Conservation (phyloP, 2,329 filamentous ascomycete genomes). For the Aspergillus transmontanensis region DNA sequence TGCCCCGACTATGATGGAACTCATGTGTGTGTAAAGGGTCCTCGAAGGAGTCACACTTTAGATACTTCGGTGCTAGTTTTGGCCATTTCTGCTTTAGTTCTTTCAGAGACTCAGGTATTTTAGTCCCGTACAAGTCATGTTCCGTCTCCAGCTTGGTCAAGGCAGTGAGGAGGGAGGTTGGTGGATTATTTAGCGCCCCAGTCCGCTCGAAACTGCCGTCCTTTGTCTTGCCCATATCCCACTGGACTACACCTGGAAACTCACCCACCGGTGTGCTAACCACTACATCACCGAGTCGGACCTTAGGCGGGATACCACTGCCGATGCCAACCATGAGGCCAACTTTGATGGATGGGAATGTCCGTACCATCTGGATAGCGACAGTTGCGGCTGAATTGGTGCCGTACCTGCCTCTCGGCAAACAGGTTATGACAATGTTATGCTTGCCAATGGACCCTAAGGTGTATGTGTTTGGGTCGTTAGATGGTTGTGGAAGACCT, state of each 20-base stretch:
- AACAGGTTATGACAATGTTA: no score
- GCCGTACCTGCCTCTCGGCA: not conserved
- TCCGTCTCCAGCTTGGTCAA: not conserved
- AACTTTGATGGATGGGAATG: slow-evolving; percentile 22
- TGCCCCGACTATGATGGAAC: not conserved
- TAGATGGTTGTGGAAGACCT: no score
- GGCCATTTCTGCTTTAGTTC: not conserved
- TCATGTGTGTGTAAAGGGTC: not conserved
- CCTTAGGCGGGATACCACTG: slow-evolving; percentile 19
- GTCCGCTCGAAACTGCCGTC: not conserved
- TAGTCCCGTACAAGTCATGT: not conserved
- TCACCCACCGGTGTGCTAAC: slow-evolving; percentile 16
- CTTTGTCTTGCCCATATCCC: slow-evolving; percentile 13
- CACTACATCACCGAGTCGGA: slow-evolving; percentile 30
- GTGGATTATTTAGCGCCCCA: slow-evolving; percentile 1
- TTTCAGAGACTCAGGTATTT: not conserved
- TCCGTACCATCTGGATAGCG: not conserved
- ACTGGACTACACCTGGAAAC: slow-evolving; percentile 9
- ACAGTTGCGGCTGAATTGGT: not conserved
- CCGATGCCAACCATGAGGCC: slow-evolving; percentile 27
- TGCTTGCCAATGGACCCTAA: no score
- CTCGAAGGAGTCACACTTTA: not conserved
- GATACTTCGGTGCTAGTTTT: not conserved
- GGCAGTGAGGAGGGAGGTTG: not conserved
- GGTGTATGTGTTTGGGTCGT: no score